Base-by-base conservation (phyloP, 2,329 filamentous ascomycete genomes). In the Penicillium olsonii region DNA sequence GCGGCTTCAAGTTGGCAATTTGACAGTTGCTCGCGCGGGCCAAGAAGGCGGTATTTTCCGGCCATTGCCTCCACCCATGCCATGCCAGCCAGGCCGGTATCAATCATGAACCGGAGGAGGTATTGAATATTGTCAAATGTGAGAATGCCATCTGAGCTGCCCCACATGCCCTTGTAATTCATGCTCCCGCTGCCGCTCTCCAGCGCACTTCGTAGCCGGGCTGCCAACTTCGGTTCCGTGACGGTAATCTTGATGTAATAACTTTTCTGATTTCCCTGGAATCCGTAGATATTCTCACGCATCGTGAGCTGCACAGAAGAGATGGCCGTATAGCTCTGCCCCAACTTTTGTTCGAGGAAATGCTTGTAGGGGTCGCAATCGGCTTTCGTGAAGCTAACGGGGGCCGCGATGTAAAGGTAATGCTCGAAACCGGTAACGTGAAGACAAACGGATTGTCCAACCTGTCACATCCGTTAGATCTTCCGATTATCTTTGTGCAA, bases 61-160 rank as follows among this genome's bases (percentile, higher is more conserved):
- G 87, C 80, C 18, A 89, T 87, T 15, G 87, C 89, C 70, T 96
- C 90, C 0, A 97, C 90, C 94, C 94, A 99, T 1, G 91, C 92
- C 94, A 99, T 99, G 56, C 94, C 94, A 48, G 88, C 82, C 37
- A 99, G 87, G 70, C 92, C 87, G 59, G 88, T 95, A 70, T 99
- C 94, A 42, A 99, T 92, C 94, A 99, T 99, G 73, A 99, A 97
- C 43, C 94, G 83, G 57, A 97, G 74, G 20, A 97, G 84, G 66
- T 96, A 99, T 77, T 95, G 90, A 49, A 99, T 92, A 60, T 87
- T 96, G 76, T 99, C 94, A 63, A 92, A 99, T 0, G 94, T 97
- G 69, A 92, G 82, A 56, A 97, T 84, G 17, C 87, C 87, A 17
- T 83, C 81, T 14, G 79, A 76, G 17, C 77, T 81, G 59, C 84